A percentile compares a stretch with the other conserved stretches of the same genome.
Conservation (phyloP, 768 basidiomycete genomes). For the Amylocystis lapponica region DNA sequence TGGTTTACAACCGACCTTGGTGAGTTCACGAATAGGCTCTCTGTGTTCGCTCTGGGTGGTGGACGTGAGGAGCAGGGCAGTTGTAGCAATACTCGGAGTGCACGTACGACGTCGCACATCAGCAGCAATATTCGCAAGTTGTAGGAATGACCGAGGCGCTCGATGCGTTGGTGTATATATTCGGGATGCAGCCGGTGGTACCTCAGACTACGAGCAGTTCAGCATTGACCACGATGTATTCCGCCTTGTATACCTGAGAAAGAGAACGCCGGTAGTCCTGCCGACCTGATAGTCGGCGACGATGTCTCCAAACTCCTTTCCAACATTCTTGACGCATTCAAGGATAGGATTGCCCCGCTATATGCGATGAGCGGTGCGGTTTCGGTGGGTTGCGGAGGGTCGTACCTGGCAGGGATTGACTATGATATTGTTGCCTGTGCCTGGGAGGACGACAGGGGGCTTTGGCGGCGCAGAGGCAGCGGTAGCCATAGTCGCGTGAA, state of each 20-base stretch:
- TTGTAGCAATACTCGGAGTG: no score
- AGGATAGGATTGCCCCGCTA: slow-evolving; percentile 89
- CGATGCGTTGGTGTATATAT: slow-evolving; percentile 89
- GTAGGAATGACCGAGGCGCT: slow-evolving; percentile 77
- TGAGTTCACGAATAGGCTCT: slow-evolving; percentile 87
- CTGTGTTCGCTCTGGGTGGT: slow-evolving; percentile 79
- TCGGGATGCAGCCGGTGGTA: slow-evolving; percentile 98
- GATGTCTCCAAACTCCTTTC: slow-evolving; percentile 94
- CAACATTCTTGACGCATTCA: slow-evolving; percentile 78
- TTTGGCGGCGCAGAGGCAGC: slow-evolving; percentile 14
- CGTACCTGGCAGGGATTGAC: slow-evolving; percentile 28
- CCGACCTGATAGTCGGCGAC: slow-evolving; percentile 95
- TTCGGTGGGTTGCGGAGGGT: not conserved
- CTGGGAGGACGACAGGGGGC: slow-evolving; percentile 28
- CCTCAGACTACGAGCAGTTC: slow-evolving; percentile 51
- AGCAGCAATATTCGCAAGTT: slow-evolving; percentile 82
- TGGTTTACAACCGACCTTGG: slow-evolving; percentile 49
- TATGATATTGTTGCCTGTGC: slow-evolving; percentile 28
- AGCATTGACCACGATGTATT: not conserved
- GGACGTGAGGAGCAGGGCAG: no score
- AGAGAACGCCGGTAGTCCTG: slow-evolving; percentile 86
- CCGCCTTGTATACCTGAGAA: slow-evolving; percentile 59
- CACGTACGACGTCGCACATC: slow-evolving; percentile 84
- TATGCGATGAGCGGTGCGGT: not conserved
- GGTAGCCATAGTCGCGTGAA: slow-evolving; percentile 10